Base-by-base conservation (phyloP, 1,284 basidiomycete genomes). In the Tilletia caries region DNA sequence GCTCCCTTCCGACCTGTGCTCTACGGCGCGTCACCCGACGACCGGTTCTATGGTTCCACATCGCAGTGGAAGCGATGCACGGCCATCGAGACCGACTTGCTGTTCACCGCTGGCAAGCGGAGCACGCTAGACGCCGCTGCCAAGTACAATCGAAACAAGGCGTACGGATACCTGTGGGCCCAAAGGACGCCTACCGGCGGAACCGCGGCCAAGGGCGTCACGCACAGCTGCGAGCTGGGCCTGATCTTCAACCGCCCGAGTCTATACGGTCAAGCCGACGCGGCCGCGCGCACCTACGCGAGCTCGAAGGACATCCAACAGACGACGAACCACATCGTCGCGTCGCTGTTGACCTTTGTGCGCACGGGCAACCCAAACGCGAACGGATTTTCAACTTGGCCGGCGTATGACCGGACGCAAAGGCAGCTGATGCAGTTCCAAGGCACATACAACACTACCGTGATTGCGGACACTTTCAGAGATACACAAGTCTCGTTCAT, bases 341-440 rank as follows among this genome's bases (percentile, higher is more conserved):
- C 58, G 5, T 33, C 58, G 58, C 58, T 62, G 58, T 29, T 62
- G 27, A 37, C 58, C 29, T 62, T 62, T 37, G 58, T 62, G 32
- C 20, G 32, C 58, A 62, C 27, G 12, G 58, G 58, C 32, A 62
- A 62, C 13, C 58, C 58, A 0, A 62, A 62, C n/a, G 27, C 32
- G 32, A 29, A 62, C 15, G 32, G 32, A 4, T 62, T 34, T 29
- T 29, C n/a, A 15, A 33, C 58, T 3, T 62, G 58, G 58, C 58
- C 58, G 13, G 58, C 58, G 32, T 62, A 62, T 15, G 48, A 50
- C 20, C 15, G 32, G 20, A 29, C 58, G 4, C 32, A 62, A 18
- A 34, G 15, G 58, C 58, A 62, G 33, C 27, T 62, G 27, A 62
- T 62, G 58, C 58, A 62, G 58, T 37, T 62, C 32, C 58, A 62